Evolutionary conservation across 2,329 filamentous ascomycete species (phyloP).

Genomic region (Alternaria rosae): DNA sequence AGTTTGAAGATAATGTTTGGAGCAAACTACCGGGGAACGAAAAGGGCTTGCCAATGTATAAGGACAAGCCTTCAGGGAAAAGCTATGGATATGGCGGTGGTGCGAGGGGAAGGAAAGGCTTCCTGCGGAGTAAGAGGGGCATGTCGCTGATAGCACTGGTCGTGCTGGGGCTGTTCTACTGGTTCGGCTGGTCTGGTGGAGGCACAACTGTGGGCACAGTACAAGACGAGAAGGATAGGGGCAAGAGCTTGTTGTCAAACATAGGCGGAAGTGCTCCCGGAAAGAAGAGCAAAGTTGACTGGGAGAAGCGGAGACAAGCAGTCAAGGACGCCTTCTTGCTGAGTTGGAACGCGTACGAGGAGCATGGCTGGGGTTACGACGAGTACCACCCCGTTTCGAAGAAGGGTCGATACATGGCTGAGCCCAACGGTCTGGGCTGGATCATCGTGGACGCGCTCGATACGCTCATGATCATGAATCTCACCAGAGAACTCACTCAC

Average conservation of each 20-base stretch:
- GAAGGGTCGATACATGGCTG: slow-evolving; percentile 81
- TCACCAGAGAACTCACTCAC: slow-evolving; percentile 82
- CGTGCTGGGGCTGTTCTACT: slow-evolving; percentile 70
- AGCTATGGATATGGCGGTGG: slow-evolving; percentile 65
- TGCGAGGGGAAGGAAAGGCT: slow-evolving; percentile 62
- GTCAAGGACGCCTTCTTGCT: slow-evolving; percentile 90
- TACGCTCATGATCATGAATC: slow-evolving; percentile 98
- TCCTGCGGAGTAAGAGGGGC: slow-evolving; percentile 67
- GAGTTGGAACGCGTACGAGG: slow-evolving; percentile 92
- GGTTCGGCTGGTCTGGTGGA: slow-evolving; percentile 63
- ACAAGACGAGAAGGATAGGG: slow-evolving; percentile 42
- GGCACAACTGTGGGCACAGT: slow-evolving; percentile 41
- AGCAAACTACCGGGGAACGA: slow-evolving; percentile 65
- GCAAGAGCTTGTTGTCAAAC: slow-evolving; percentile 40
- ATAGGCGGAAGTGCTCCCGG: slow-evolving; percentile 35
- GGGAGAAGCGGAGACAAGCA: slow-evolving; percentile 77
- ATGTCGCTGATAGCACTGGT: slow-evolving; percentile 61
- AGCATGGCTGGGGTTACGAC: slow-evolving; percentile 93
- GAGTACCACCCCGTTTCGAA: slow-evolving; percentile 87
- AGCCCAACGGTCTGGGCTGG: slow-evolving; percentile 86
- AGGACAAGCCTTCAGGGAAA: slow-evolving; percentile 85
- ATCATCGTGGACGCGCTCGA: slow-evolving; percentile 97
- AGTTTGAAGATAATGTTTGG: slow-evolving; percentile 53
- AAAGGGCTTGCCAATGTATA: slow-evolving; percentile 88
- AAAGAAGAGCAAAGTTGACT: slow-evolving; percentile 64